Evolutionary conservation across 2,329 filamentous ascomycete species (phyloP).

Genomic region (Aspergillus proliferans): DNA sequence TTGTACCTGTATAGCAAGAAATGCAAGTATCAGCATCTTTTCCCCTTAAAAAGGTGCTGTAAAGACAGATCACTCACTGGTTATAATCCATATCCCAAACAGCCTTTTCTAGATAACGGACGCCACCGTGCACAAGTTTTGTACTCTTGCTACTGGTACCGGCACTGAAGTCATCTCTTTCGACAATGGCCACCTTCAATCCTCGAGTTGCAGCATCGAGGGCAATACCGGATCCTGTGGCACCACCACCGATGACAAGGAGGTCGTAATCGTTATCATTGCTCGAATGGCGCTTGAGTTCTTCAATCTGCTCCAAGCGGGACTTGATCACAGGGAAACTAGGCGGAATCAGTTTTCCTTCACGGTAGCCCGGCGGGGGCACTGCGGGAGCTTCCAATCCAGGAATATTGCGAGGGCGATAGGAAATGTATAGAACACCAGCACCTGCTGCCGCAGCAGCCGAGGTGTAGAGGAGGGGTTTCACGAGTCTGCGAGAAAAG

Average conservation of each 20-base stretch:
- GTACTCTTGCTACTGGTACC: slow-evolving; percentile 83
- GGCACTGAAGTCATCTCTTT: slow-evolving; percentile 75
- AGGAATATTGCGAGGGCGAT: slow-evolving; percentile 59
- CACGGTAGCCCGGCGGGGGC: slow-evolving; percentile 56
- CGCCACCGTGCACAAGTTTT: slow-evolving; percentile 78
- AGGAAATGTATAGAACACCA: slow-evolving; percentile 55
- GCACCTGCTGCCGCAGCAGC: slow-evolving; percentile 50
- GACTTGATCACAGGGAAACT: slow-evolving; percentile 47
- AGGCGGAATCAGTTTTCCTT: slow-evolving; percentile 52
- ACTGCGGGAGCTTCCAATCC: slow-evolving; percentile 57
- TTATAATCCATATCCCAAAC: slow-evolving; percentile 80
- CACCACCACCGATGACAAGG: slow-evolving; percentile 71
- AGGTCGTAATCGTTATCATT: slow-evolving; percentile 59
- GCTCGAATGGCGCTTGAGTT: slow-evolving; percentile 41
- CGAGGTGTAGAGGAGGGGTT: slow-evolving; percentile 54
- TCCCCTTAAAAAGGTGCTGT: not conserved
- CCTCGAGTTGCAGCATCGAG: slow-evolving; percentile 74
- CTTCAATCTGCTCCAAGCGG: slow-evolving; percentile 47
- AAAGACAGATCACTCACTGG: slow-evolving; percentile 47
- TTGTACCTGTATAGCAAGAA: slow-evolving; percentile 42
- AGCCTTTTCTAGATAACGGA: slow-evolving; percentile 79
- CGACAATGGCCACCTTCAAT: slow-evolving; percentile 71
- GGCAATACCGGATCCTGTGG: slow-evolving; percentile 73
- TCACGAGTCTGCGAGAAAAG: slow-evolving; percentile 46
- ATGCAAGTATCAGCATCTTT: not conserved